A percentile compares a stretch with the other conserved stretches of the same genome.
These are phyloP conservation scores for Fraxinus dipetala DNA, from an alignment of 305 asterid genomes.

Conservation along the genomic window DNA sequence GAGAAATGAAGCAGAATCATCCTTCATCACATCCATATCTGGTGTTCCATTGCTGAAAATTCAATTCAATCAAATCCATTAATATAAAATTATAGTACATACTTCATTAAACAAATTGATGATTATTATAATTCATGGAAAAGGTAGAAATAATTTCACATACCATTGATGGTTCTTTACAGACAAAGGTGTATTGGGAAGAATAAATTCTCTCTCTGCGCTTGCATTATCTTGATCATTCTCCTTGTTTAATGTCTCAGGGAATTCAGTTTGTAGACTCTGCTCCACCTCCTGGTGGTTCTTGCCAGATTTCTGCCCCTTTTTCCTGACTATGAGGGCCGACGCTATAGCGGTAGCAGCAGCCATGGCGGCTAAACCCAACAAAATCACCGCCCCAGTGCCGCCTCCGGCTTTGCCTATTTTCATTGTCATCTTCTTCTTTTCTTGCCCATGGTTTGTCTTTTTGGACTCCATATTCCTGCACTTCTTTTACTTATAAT, in stretches of 20 bases:
- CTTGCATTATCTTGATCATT: constrained; percentile 15
- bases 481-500: not conserved
- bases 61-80: not conserved
- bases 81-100: not conserved
- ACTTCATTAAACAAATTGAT: not conserved
- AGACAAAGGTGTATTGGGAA: not conserved
- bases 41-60: constrained; percentile 34
- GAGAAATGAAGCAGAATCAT: not conserved
- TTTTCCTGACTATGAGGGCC: constrained; percentile 30
- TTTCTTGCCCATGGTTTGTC: constrained; percentile 7
- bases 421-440: constrained; percentile 32
- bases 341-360: constrained; percentile 43
- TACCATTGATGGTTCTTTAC: constrained; percentile 31
- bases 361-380: constrained; percentile 56
- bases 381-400: constrained; percentile 45
- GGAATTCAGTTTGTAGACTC: constrained; percentile 27
- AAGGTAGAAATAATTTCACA: not conserved
- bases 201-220: constrained; percentile 17
- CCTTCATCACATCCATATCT: constrained; percentile 19
- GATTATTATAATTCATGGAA: not conserved
- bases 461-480: constrained; percentile 25
- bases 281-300: constrained; percentile 11
- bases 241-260: not conserved
- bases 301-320: constrained; percentile 33
- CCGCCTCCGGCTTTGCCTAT: constrained; percentile 33